Evolutionary conservation across 148 eudicot species (phyloP).

Genomic region (Pharnaceum exiguum): DNA sequence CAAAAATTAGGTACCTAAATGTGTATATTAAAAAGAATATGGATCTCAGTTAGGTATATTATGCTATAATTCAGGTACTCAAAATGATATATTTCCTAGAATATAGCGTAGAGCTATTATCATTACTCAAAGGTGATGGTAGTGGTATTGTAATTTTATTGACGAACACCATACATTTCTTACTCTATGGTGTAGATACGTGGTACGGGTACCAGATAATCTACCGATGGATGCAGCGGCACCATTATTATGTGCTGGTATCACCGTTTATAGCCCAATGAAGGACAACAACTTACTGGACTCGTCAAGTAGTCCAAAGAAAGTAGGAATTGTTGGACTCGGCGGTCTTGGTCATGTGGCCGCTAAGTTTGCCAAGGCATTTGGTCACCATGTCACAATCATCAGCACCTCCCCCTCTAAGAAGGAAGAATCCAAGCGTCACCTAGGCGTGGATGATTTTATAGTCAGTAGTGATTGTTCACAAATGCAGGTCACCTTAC

Average conservation of each 20-base stretch:
- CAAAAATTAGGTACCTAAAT: too few species aligned
- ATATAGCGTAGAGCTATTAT: too few species aligned
- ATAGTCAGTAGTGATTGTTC: slow-evolving; percentile 49
- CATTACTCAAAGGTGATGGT: too few species aligned
- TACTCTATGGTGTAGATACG: slow-evolving; percentile 64
- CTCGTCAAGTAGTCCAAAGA: slow-evolving; percentile 30
- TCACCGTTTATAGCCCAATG: slow-evolving; percentile 73
- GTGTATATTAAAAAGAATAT: too few species aligned
- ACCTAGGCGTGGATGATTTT: slow-evolving; percentile 73
- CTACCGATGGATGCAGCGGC: slow-evolving; percentile 81
- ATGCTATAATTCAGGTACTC: too few species aligned
- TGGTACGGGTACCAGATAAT: slow-evolving; percentile 62
- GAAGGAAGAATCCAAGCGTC: slow-evolving; percentile 55
- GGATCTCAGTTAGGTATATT: too few species aligned
- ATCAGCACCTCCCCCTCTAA: slow-evolving; percentile 90
- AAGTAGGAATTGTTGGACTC: slow-evolving; percentile 68
- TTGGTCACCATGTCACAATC: slow-evolving; percentile 79
- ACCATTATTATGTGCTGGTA: slow-evolving; percentile 82
- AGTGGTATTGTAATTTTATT: too few species aligned
- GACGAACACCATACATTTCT: too few species aligned
- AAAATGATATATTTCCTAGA: too few species aligned
- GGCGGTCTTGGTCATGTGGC: slow-evolving; percentile 92
- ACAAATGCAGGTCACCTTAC: slow-evolving; percentile 58
- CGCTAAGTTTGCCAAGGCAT: slow-evolving; percentile 80
- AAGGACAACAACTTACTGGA: slow-evolving; percentile 62